phyloP scores from a whole-genome alignment of 2,329 filamentous ascomycete genomes.

The Fusarium veterinarium region DNA sequence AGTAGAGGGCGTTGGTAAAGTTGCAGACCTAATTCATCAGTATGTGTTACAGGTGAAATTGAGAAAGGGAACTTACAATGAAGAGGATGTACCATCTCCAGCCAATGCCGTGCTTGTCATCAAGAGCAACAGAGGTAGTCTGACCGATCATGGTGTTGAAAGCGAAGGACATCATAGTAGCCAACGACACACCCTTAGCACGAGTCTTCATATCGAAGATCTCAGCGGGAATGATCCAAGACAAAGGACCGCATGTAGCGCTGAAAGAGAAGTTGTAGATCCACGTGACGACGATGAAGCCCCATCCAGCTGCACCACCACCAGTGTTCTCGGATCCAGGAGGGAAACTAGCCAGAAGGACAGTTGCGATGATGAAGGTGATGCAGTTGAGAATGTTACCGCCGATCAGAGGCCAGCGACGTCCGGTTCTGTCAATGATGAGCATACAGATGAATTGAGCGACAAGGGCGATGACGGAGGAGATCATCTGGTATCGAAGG shows the following conservation, averaged over 20 bases:
- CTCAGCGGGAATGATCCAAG: slow-evolving; percentile 70
- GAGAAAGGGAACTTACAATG: slow-evolving; percentile 29
- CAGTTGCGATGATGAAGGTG: slow-evolving; percentile 53
- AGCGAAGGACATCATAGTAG: slow-evolving; percentile 76
- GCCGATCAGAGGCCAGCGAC: slow-evolving; percentile 75
- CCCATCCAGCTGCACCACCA: slow-evolving; percentile 52
- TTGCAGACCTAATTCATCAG: slow-evolving; percentile 64
- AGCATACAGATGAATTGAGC: slow-evolving; percentile 65
- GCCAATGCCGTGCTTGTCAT: slow-evolving; percentile 52
- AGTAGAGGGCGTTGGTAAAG: slow-evolving; percentile 60
- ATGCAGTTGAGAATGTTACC: slow-evolving; percentile 77
- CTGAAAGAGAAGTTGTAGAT: slow-evolving; percentile 30
- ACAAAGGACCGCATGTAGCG: slow-evolving; percentile 22
- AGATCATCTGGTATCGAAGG: slow-evolving; percentile 79
- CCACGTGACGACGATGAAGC: slow-evolving; percentile 28
- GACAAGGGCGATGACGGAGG: slow-evolving; percentile 64
- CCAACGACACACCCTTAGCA: slow-evolving; percentile 77
- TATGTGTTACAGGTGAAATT: fast-evolving
- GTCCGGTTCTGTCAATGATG: slow-evolving; percentile 75
- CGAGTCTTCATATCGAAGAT: slow-evolving; percentile 81
- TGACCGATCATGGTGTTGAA: slow-evolving; percentile 79
- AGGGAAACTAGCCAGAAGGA: slow-evolving; percentile 27
- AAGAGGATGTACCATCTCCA: slow-evolving; percentile 63
- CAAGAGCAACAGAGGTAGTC: slow-evolving; percentile 66
- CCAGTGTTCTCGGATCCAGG: slow-evolving; percentile 7